Evolutionary conservation across 2,329 filamentous ascomycete species (phyloP), one percentile per base, ranked within the genome.

Genomic region (Cryphonectria parasitica): DNA sequence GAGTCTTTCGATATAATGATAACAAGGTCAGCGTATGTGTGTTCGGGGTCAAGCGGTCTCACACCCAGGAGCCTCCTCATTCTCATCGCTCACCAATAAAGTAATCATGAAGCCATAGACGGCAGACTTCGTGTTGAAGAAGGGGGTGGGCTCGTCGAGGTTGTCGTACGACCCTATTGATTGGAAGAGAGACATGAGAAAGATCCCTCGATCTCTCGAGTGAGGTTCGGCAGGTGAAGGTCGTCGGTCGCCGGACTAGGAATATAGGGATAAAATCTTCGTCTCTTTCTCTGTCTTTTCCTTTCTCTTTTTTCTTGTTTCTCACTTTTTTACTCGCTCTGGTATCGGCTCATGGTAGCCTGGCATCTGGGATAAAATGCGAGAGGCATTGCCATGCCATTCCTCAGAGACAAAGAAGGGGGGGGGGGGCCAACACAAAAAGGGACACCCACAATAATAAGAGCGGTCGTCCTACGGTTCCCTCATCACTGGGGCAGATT

Each of bases 121-220:
- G 58, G 67, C 64, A 17, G 67, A 31, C 22, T 65, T 68, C 22
- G 41, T 52, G 25, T 69, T 69, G 19, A 69, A 69, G 28, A 71
- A 52, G 43, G 70, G 70, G 31, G 36, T 56, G 31, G 66, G 45
- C 63, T 71, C 70, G 67, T 71, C 58, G 11, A 71, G 67, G 64
- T 71, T 71, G 62, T 71, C 70, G 36, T 56, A 61, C 36, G 39
- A 41, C 31, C 69, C 69, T 45, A 71, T 66, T 36, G 68, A 66
- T 10, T 36, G 31, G 63, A 69, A 63, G 66, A 71, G 70, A 71
- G 70, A 71, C 70, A 71, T 71, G 70, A 52, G 56, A 71, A 62
- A 54, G 45, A 63, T 45, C 61, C 52, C 63, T 61, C 58, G 58
- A 7, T 13, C 34, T 13, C 58, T 61, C 58, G 31, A 39, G 15